phyloP scores from a whole-genome alignment of 768 basidiomycete genomes.

The Crassisporium funariophilum region DNA sequence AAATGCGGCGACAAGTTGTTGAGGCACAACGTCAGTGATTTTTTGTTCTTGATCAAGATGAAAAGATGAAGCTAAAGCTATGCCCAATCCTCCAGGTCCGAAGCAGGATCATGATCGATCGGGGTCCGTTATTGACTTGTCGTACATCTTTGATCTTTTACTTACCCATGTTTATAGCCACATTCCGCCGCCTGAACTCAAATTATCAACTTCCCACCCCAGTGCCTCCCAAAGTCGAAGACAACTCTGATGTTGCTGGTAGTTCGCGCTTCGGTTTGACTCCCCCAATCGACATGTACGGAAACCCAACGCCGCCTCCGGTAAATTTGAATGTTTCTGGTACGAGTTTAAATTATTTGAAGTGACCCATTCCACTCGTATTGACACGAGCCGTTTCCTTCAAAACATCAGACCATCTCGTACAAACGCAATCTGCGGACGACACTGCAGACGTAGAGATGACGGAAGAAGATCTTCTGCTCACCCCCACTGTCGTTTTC shows the following conservation, averaged over 20 bases:
- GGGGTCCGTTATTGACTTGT: constrained; percentile 35
- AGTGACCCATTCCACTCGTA: too few species aligned
- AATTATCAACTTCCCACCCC: constrained; percentile 49
- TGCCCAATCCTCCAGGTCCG: constrained; percentile 39
- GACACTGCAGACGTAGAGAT: constrained; percentile 37
- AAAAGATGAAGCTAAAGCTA: not conserved
- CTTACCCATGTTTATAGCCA: constrained; percentile 26
- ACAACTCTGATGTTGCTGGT: constrained; percentile 4
- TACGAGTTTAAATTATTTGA: too few species aligned
- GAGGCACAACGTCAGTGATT: constrained; percentile 49
- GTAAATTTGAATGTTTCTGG: too few species aligned
- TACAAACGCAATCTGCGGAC: constrained; percentile 15
- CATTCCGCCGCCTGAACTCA: constrained; percentile 54
- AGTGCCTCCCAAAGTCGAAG: constrained; percentile 28
- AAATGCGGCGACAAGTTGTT: constrained; percentile 36
- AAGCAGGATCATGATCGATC: constrained; percentile 63
- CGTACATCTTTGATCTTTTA: not conserved
- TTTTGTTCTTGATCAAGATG: constrained; percentile 2
- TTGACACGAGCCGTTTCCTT: not conserved
- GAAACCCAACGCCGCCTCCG: constrained; percentile 17
- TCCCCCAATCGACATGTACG: constrained; percentile 15
- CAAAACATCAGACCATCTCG: constrained; percentile 1
- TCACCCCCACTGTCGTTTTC: constrained; percentile 58
- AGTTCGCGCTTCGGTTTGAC: constrained; percentile 10
- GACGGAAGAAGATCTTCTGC: constrained; percentile 53